Percentiles rank a stretch among this genome's conserved stretches.
These are phyloP conservation scores for Oryza australiensis DNA, from an alignment of 176 grass and related monocot genomes.

Conservation along the genomic window DNA sequence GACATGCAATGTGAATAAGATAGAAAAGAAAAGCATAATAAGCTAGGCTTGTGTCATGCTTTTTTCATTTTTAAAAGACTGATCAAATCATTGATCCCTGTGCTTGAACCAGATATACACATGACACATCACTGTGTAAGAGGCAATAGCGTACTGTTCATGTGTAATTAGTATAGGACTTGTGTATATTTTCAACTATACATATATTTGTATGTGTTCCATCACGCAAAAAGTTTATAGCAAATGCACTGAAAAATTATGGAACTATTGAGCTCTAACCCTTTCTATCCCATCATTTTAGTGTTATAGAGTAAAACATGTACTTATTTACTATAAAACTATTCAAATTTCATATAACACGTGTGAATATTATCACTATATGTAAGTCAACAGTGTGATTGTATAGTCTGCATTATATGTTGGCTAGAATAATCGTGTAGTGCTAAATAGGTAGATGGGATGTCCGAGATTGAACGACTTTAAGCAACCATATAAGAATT, in stretches of 20 bases:
- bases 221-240: not conserved
- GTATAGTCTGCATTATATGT: not conserved
- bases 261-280: not conserved
- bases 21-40: not conserved
- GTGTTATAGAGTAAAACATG: not conserved
- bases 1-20: not conserved
- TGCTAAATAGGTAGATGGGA: too few relatives aligned
- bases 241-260: not conserved
- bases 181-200: not conserved
- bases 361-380: not conserved
- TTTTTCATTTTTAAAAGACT: not conserved
- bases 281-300: not conserved
- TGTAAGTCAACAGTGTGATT: not conserved
- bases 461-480: not conserved
- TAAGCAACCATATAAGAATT: not conserved
- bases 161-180: not conserved
- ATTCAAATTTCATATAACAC: not conserved
- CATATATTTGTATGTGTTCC: not conserved
- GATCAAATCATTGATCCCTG: conserved; percentile 12
- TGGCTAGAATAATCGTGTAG: not conserved
- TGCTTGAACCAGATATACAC: not conserved
- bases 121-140: not conserved
- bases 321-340: not conserved
- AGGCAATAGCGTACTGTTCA: not conserved
- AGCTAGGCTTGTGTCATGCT: not conserved